A percentile compares a stretch with the other conserved stretches of the same genome.
Evolutionary conservation across 177 flowering plant species (phyloP).

Genomic region (Vitis hybrid): DNA sequence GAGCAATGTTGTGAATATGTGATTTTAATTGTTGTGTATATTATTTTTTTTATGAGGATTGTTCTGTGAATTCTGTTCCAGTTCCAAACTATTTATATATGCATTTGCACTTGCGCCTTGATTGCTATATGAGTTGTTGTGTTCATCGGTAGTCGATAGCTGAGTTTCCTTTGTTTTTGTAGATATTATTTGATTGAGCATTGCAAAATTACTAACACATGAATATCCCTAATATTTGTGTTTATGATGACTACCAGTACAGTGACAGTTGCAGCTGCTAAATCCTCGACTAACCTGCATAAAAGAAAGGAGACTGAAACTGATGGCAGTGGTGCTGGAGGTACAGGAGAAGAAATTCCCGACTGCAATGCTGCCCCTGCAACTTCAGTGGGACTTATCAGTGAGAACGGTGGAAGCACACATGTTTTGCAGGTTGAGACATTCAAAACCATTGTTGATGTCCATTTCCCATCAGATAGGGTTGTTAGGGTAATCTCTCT

Average conservation of each 20-base stretch:
- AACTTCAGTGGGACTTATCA: conserved; percentile 27
- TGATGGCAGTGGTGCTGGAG: conserved; percentile 19
- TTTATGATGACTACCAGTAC: conserved; percentile 20
- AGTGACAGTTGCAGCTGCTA: conserved; percentile 17
- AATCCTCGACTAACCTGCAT: conserved; percentile 18
- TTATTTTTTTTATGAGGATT: no score
- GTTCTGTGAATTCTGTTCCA: no score
- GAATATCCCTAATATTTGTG: neutral
- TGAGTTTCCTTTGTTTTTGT: neutral
- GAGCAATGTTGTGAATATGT: neutral
- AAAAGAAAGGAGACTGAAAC: conserved; percentile 25
- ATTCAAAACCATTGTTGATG: neutral
- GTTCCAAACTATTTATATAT: no score
- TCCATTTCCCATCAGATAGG: neutral
- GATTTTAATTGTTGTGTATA: neutral
- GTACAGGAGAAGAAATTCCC: conserved; percentile 10
- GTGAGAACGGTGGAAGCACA: conserved; percentile 33
- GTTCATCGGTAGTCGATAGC: neutral
- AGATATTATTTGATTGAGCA: neutral
- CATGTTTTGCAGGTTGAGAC: conserved; percentile 25
- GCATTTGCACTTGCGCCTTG: no score
- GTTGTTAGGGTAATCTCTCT: neutral
- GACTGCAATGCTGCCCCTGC: conserved; percentile 22
- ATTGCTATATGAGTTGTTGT: neutral
- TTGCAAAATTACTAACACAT: neutral